Percentiles rank a stretch among this genome's conserved stretches.
phyloP scores from a whole-genome alignment of 208 protist species.

The Leptomonas pyrrhocoris region DNA sequence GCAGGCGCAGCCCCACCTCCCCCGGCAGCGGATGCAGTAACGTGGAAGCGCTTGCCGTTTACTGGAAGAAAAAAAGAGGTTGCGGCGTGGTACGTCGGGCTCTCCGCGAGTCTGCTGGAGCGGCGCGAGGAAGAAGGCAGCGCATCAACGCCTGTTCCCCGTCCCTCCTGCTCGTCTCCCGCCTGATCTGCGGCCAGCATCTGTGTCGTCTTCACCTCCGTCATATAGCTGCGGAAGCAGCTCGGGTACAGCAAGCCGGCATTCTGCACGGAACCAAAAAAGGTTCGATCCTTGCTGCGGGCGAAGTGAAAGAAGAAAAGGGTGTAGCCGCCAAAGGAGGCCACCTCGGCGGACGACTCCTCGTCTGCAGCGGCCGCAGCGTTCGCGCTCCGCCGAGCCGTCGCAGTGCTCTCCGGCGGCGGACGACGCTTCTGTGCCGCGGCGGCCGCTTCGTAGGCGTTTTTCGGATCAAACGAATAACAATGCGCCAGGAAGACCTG shows the following conservation, averaged over 20 bases:
- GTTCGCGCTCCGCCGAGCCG: too few relatives aligned
- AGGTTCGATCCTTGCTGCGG: conserved; percentile 2
- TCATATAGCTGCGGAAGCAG: conserved; percentile 29
- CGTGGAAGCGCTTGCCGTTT: conserved; percentile 9
- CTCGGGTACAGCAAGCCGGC: conserved; percentile 21
- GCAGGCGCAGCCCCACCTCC: neutral
- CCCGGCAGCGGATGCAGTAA: neutral
- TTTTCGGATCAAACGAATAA: conserved; percentile 29
- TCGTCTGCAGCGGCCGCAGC: too few relatives aligned
- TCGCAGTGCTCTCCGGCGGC: too few relatives aligned
- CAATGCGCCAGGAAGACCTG: conserved; percentile 40
- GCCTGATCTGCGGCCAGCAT: conserved; percentile 10
- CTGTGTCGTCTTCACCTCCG: conserved; percentile 22
- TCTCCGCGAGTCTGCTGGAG: neutral
- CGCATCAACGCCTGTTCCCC: too few relatives aligned
- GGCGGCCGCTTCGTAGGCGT: conserved; percentile 22
- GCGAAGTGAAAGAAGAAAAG: conserved; percentile 31
- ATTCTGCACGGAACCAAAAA: conserved; percentile 2
- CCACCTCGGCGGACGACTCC: neutral
- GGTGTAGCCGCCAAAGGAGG: conserved; percentile 18
- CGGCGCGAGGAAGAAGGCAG: neutral
- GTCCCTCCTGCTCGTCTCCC: neutral
- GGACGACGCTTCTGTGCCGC: neutral
- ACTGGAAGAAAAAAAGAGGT: neutral
- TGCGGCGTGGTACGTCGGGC: neutral